Percentiles rank a stretch among this genome's conserved stretches.
phyloP scores from a whole-genome alignment of 805 yeast species.

The Groenewaldozyma tartarivorans region DNA sequence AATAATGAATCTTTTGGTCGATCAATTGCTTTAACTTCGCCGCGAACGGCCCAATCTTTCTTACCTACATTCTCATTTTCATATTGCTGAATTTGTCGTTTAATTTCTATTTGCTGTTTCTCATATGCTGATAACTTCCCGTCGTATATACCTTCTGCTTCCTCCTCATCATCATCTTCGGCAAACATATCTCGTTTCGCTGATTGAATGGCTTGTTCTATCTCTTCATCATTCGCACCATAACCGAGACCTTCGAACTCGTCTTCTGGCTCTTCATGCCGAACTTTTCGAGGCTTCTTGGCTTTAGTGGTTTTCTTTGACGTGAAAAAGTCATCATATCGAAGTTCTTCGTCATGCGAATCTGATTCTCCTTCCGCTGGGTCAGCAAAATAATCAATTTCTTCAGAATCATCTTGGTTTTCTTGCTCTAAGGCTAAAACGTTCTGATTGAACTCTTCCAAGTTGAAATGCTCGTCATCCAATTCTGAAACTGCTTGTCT shows the following conservation, averaged over 20 bases:
- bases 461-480: slow-evolving; percentile 75
- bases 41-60: slow-evolving; percentile 89
- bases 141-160: slow-evolving; percentile 36
- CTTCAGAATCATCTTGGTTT: slow-evolving; percentile 36
- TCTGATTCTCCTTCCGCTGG: slow-evolving; percentile 25
- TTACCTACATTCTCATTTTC: slow-evolving; percentile 86
- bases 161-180: slow-evolving; percentile 52
- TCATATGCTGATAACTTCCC: slow-evolving; percentile 64
- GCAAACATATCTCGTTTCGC: slow-evolving; percentile 30
- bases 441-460: slow-evolving; percentile 74
- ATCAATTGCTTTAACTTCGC: slow-evolving; percentile 75
- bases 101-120: slow-evolving; percentile 68
- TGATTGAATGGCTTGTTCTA: slow-evolving; percentile 24
- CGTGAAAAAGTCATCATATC: slow-evolving; percentile 32
- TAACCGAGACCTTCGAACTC: slow-evolving; percentile 19
- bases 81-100: slow-evolving; percentile 63
- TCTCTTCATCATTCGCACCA: slow-evolving; percentile 18
- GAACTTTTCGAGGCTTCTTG: slow-evolving; percentile 6
- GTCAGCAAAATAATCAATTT: slow-evolving; percentile 36
- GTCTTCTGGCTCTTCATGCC: slow-evolving; percentile 7
- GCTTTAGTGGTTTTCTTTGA: slow-evolving; percentile 21
- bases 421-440: slow-evolving; percentile 52
- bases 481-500: slow-evolving; percentile 33
- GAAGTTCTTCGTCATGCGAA: slow-evolving; percentile 38
- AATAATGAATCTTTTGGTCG: slow-evolving; percentile 80